Base-by-base conservation (phyloP, 1,284 basidiomycete species). In the Sanghuangporus weigelae region DNA sequence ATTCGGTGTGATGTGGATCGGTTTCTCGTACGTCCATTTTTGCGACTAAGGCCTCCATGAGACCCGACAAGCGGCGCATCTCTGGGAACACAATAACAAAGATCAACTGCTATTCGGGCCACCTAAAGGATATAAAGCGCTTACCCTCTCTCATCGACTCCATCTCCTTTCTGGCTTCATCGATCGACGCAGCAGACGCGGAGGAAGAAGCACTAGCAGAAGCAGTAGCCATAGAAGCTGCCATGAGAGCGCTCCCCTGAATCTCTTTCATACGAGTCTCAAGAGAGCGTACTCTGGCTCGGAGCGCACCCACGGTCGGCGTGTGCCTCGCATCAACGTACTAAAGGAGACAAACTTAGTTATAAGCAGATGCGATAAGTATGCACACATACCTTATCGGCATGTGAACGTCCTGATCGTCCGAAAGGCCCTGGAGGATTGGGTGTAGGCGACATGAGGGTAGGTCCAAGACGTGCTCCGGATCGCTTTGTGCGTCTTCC, bases 121-220 rank as follows among this genome's bases (percentile, higher is more conserved):
- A 12, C 10, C 36, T 31, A 50, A 19, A 46, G 1, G 10, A 7
- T 39, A n/a, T 2, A 35, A 16, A 7, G 38, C 7, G 23, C 57
- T 36, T 8, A 64, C 63, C 63, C 49, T 64, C 63, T 14, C 57
- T 57, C 44, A 64, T 56, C 14, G 50, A 58, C 12, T 59, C 50
- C 50, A 64, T 31, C 38, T 64, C 57, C 42, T 64, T 60, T 35
- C 51, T 14, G 4, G 53, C 53, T 5, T 56, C 63, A 49, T 53
- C 51, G n/a, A 46, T 48, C 14, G 63, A 55, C 35, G 55, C 16
- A 49, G 42, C 26, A n/a, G 63, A 16, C 7, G 57, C 42, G 7
- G 57, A 40, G 26, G 58, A 26, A 0, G 57, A 55, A 19, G 39
- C 36, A 31, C 44, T 31, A 49, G 57, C 26, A 11, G 63, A 35